Percentiles rank a stretch among this genome's conserved stretches.
Evolutionary conservation across 129 eudicot genomes (phyloP).

Genomic region (Flaveria sonorensis): DNA sequence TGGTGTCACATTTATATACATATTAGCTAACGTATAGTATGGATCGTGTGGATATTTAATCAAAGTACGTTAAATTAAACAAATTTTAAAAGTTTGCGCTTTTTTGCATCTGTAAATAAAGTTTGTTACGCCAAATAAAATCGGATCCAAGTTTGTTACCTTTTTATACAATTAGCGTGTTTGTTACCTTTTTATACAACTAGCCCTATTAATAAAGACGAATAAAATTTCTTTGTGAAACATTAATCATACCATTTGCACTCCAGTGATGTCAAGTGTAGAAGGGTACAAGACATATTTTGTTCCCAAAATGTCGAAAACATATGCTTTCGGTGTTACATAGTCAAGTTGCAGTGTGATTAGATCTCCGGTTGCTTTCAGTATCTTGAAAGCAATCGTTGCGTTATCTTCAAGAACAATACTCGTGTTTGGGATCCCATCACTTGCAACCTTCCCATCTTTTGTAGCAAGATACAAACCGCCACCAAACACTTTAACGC

Average conservation of each 20-base stretch:
- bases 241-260: slow-evolving; percentile 40
- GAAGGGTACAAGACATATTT: slow-evolving; percentile 46
- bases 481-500: slow-evolving; percentile 30
- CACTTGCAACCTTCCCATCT: slow-evolving; percentile 39
- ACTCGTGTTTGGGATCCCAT: slow-evolving; percentile 39
- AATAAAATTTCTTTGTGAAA: background rate
- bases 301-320: slow-evolving; percentile 33
- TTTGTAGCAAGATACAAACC: slow-evolving; percentile 46
- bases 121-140: too few species aligned
- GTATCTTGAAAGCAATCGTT: slow-evolving; percentile 27
- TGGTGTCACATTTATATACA: background rate
- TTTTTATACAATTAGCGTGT: background rate
- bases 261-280: slow-evolving; percentile 43
- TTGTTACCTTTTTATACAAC: background rate
- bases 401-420: slow-evolving; percentile 30
- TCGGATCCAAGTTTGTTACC: background rate
- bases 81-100: background rate
- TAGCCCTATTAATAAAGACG: background rate
- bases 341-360: slow-evolving; percentile 27
- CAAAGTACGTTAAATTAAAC: background rate
- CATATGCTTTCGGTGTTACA: slow-evolving; percentile 16
- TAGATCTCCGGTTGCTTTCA: slow-evolving; percentile 25
- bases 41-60: too few species aligned
- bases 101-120: background rate
- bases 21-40: background rate